Percentiles rank a stretch among this genome's conserved stretches.
phyloP scores from a whole-genome alignment of 371 early-diverging fungal species.

The Mucor irregularis region DNA sequence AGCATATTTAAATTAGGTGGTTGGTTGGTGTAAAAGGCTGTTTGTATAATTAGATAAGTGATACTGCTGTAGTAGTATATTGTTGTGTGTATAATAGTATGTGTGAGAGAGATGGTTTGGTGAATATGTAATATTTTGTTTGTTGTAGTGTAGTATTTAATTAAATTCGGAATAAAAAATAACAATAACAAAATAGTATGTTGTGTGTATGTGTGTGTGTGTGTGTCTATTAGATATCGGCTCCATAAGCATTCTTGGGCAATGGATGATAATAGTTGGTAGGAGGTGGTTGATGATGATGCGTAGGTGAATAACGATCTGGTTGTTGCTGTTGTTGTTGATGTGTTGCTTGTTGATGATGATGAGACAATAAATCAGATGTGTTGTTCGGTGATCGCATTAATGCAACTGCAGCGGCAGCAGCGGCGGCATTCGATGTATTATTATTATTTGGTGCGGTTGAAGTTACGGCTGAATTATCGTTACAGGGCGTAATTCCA shows the following conservation, averaged over 20 bases:
- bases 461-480: slow-evolving; percentile 4
- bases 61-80: too few relatives aligned
- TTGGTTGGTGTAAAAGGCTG: too few relatives aligned
- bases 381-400: slow-evolving; percentile 18
- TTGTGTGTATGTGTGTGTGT: neutral
- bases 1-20: too few relatives aligned
- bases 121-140: neutral
- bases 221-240: slow-evolving; percentile 18
- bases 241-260: slow-evolving; percentile 18
- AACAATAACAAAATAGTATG: slow-evolving; percentile 1
- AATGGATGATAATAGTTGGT: neutral
- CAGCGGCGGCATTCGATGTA: slow-evolving; percentile 12
- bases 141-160: too few relatives aligned
- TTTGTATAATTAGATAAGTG: too few relatives aligned
- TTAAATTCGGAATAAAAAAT: slow-evolving; percentile 1
- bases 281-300: neutral
- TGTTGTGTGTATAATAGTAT: too few relatives aligned
- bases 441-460: slow-evolving; percentile 2
- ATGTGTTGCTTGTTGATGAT: neutral
- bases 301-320: neutral
- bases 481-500: slow-evolving; percentile 21
- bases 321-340: slow-evolving; percentile 3
- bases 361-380: slow-evolving; percentile 20
- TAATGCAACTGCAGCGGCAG: slow-evolving; percentile 20
- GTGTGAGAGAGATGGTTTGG: neutral